A percentile compares a stretch with the other conserved stretches of the same genome.
phyloP scores from a whole-genome alignment of 208 protist genomes.

The Leishmania martiniquensis region DNA sequence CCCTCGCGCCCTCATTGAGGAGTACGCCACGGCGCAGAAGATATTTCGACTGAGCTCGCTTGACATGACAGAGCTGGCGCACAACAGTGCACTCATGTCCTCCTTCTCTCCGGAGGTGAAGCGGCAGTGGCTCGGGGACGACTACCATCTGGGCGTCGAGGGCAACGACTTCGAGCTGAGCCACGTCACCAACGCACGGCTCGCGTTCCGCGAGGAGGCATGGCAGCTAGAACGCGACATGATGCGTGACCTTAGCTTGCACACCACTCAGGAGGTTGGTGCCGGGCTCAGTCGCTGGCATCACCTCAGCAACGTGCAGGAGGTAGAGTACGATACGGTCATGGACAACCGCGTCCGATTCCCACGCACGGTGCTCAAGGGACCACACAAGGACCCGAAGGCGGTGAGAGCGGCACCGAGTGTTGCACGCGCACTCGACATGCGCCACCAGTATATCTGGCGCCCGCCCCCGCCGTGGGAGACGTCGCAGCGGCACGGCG shows the following conservation, averaged over 20 bases:
- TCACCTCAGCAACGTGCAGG: constrained; percentile 78
- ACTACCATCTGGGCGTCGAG: constrained; percentile 57
- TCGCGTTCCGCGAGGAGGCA: constrained; percentile 86
- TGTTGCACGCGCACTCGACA: constrained; percentile 70
- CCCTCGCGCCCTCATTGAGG: constrained; percentile 70
- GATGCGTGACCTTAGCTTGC: constrained; percentile 77
- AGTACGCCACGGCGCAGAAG: constrained; percentile 92
- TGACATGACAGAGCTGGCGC: constrained; percentile 89
- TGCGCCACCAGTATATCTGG: constrained; percentile 87
- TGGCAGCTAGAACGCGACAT: constrained; percentile 84
- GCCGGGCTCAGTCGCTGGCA: constrained; percentile 75
- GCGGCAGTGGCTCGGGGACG: constrained; percentile 81
- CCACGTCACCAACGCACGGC: constrained; percentile 84
- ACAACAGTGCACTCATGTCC: constrained; percentile 88
- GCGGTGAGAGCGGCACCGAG: constrained; percentile 45
- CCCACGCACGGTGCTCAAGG: constrained; percentile 86
- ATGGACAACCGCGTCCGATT: constrained; percentile 87
- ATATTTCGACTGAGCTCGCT: constrained; percentile 84
- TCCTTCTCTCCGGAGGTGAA: constrained; percentile 80
- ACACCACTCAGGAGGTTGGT: constrained; percentile 41
- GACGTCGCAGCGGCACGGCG: constrained; percentile 53
- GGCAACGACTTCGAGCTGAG: constrained; percentile 82
- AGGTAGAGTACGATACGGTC: constrained; percentile 89
- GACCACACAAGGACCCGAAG: constrained; percentile 42
- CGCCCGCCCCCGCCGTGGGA: constrained; percentile 79